phyloP scores from a whole-genome alignment of 768 basidiomycete species.

The Rhizopogon vulgaris region DNA sequence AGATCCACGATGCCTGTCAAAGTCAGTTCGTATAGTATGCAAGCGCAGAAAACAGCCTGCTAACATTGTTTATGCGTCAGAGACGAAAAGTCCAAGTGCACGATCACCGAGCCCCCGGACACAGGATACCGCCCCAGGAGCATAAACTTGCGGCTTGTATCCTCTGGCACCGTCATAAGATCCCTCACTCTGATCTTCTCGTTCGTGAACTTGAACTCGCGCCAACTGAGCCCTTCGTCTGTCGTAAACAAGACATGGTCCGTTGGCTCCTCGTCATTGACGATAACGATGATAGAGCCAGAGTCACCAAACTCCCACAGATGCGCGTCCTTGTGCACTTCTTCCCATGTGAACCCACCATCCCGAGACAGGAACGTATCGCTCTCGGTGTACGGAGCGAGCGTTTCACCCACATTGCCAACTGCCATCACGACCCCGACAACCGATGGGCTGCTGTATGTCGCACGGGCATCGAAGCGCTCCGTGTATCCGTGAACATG shows the following conservation, averaged over 20 bases:
- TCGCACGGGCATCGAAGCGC: slow-evolving; percentile 81
- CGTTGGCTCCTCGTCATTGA: slow-evolving; percentile 91
- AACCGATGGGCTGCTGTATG: slow-evolving; percentile 88
- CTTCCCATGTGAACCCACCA: slow-evolving; percentile 96
- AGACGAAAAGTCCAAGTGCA: slow-evolving; percentile 84
- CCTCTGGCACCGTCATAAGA: slow-evolving; percentile 84
- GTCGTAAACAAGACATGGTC: slow-evolving; percentile 86
- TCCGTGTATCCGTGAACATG: slow-evolving; percentile 97
- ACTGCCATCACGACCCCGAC: slow-evolving; percentile 94
- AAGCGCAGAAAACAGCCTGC: slow-evolving; percentile 19
- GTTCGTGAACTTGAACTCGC: slow-evolving; percentile 73
- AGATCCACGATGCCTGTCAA: slow-evolving; percentile 57
- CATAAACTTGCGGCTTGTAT: slow-evolving; percentile 89
- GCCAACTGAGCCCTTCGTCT: slow-evolving; percentile 85
- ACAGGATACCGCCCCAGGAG: slow-evolving; percentile 63
- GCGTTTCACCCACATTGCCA: slow-evolving; percentile 85
- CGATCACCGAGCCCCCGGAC: slow-evolving; percentile 41
- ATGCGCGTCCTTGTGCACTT: slow-evolving; percentile 97
- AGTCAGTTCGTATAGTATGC: slow-evolving; percentile 2
- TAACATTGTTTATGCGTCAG: slow-evolving; percentile 73
- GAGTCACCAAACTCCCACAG: slow-evolving; percentile 98
- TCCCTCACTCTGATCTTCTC: slow-evolving; percentile 67
- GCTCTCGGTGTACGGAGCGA: slow-evolving; percentile 76
- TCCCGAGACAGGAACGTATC: slow-evolving; percentile 97
- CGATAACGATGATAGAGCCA: slow-evolving; percentile 88